Evolutionary conservation across 768 basidiomycete species (phyloP).

Genomic region (Amanita subjunquillea): DNA sequence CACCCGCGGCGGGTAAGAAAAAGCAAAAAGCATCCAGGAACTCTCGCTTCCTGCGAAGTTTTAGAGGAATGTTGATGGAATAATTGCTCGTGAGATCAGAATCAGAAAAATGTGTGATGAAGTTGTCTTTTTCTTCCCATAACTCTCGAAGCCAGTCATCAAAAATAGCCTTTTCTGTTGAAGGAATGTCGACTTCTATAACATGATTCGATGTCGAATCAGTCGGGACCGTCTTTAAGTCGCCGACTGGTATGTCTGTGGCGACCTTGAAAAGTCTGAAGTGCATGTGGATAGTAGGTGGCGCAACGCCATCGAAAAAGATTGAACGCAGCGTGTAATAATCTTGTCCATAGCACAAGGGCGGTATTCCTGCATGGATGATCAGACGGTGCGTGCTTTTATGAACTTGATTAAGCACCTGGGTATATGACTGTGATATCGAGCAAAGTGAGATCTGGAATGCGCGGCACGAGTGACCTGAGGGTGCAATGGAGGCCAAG

Average conservation of each 20-base stretch:
- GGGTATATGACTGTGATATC: conserved; percentile 92
- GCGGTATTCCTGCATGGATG: conserved; percentile 51
- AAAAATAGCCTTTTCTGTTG: conserved; percentile 54
- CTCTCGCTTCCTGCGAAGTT: conserved; percentile 43
- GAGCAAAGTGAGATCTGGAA: conserved; percentile 71
- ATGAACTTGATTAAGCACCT: conserved; percentile 31
- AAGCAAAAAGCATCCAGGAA: conserved; percentile 61
- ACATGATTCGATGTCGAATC: conserved; percentile 16
- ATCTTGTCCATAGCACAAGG: conserved; percentile 72
- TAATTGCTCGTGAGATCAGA: conserved; percentile 20
- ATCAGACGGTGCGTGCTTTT: conserved; percentile 8
- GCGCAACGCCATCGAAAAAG: conserved; percentile 71
- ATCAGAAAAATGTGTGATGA: conserved; percentile 58
- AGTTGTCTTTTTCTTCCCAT: conserved; percentile 81
- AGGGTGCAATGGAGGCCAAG: conserved; percentile 84
- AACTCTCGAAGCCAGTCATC: conserved; percentile 74
- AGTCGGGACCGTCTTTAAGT: conserved; percentile 22
- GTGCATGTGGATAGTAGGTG: conserved; percentile 83
- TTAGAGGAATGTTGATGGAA: conserved; percentile 54
- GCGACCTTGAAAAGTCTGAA: conserved; percentile 68
- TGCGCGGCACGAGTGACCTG: conserved; percentile 66
- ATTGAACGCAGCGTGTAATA: conserved; percentile 88
- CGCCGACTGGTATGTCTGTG: conserved; percentile 59
- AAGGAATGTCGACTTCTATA: conserved; percentile 40
- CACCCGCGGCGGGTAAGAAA: conserved; percentile 47